Percentiles rank a stretch among this genome's conserved stretches.
phyloP scores from a whole-genome alignment of 1,139 yeast genomes.

The Suhomyces maxii region DNA sequence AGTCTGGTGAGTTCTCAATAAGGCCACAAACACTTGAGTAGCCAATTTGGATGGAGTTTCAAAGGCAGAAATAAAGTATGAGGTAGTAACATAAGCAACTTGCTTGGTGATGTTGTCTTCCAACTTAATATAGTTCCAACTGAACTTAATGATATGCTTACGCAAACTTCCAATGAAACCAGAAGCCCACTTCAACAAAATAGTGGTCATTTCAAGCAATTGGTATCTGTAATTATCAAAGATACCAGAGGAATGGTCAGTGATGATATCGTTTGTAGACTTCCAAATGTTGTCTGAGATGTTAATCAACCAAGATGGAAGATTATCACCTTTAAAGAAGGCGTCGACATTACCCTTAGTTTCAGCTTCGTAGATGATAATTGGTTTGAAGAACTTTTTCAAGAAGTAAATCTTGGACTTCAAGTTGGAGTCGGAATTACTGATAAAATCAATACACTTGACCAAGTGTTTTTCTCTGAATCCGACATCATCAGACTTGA shows the following conservation, averaged over 20 bases:
- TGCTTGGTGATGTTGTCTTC: constrained; percentile 91
- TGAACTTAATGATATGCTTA: constrained; percentile 87
- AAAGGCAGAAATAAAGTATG: constrained; percentile 82
- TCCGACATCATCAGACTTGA: constrained; percentile 48
- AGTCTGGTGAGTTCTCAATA: constrained; percentile 78
- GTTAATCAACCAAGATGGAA: constrained; percentile 60
- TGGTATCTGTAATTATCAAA: constrained; percentile 77
- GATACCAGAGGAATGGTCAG: constrained; percentile 64
- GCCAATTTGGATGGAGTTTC: constrained; percentile 90
- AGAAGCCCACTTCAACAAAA: constrained; percentile 72
- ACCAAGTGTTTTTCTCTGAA: constrained; percentile 53
- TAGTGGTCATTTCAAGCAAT: constrained; percentile 76
- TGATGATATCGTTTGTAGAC: constrained; percentile 52
- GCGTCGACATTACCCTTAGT: constrained; percentile 49
- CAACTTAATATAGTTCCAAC: constrained; percentile 89
- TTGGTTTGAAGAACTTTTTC: constrained; percentile 64
- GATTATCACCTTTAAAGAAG: constrained; percentile 37
- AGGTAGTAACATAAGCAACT: constrained; percentile 87
- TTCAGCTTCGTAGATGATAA: constrained; percentile 63
- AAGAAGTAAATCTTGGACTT: constrained; percentile 64
- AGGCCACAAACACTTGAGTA: constrained; percentile 88
- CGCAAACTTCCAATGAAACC: constrained; percentile 59
- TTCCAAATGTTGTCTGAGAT: constrained; percentile 75
- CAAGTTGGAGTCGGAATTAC: constrained; percentile 40
- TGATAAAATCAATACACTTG: constrained; percentile 50